Evolutionary conservation across 768 basidiomycete genomes (phyloP), one percentile per base, ranked within the genome.

Genomic region (Kwoniella shandongensis): DNA sequence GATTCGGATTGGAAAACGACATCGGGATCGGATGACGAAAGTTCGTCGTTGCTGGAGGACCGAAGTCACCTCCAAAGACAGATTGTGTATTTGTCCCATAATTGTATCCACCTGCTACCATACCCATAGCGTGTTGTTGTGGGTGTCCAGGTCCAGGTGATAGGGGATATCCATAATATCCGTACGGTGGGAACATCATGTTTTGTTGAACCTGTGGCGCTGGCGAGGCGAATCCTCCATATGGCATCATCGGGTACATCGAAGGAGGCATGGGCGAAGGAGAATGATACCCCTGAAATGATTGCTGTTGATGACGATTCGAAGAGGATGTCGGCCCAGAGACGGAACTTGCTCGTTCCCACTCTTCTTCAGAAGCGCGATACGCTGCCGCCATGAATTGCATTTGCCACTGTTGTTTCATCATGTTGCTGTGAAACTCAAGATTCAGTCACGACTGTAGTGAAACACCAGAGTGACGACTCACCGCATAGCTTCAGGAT

Each of bases 351-450:
- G 61, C 61, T 10, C 67, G 47, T 54, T 72, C 70, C 70, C 70
- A 72, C 57, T 69, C 63, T 36, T 72, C 67, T 46, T 72, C 70
- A 8, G 66, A 69, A 20, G 66, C 66, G 7, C 65, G 65, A 25
- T 59, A 62, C 1, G 70, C 70, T 7, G 70, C 70, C 23, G 67
- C 70, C 61, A 72, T 67, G 49, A 58, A 72, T 39, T 67, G 63
- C 35, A 67, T 67, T 40, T 72, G 70, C 59, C 61, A 72, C 11
- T 64, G 62, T 32, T 69, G 70, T 36, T 72, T 72, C 62, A 72
- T 63, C 58, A 65, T 59, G 10, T 52, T 44, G 4, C 70, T 68
- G 50, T 15, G 41, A 27, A n/a, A n/a, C n/a, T n/a, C n/a, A n/a
- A n/a, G n/a, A n/a, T n/a, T n/a, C n/a, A n/a, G n/a, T 18, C 38